Percentiles rank a stretch among this genome's conserved stretches.
Conservation (phyloP, 441 rosid species). For the Jatropha podagrica region DNA sequence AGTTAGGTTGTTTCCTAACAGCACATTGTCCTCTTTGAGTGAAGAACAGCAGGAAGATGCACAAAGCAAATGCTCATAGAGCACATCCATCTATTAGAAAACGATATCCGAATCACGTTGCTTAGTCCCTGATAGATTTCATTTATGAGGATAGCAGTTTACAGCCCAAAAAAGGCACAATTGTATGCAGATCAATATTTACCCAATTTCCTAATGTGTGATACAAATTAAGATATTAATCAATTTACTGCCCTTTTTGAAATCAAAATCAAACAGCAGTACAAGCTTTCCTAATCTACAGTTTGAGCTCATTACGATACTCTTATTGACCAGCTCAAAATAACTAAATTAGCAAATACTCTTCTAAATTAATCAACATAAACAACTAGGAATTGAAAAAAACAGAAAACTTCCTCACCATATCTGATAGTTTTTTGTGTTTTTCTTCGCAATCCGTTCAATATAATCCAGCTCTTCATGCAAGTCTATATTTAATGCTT, state of each 20-base stretch:
- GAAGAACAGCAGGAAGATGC: too few relatives aligned
- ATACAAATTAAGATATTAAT: too few relatives aligned
- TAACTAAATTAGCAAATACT: background rate
- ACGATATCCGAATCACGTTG: too few relatives aligned
- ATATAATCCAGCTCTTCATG: constrained; percentile 57
- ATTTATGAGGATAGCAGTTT: background rate
- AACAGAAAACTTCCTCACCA: constrained; percentile 50
- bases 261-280: background rate
- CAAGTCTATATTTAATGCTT: constrained; percentile 51
- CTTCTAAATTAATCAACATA: background rate
- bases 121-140: too few relatives aligned
- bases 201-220: background rate
- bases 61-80: too few relatives aligned
- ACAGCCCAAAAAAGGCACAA: background rate
- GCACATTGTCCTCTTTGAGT: too few relatives aligned
- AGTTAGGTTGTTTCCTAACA: too few relatives aligned
- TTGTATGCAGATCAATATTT: background rate
- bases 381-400: background rate
- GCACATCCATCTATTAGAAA: too few relatives aligned
- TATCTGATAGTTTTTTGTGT: constrained; percentile 87
- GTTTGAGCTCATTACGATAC: background rate
- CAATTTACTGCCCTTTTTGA: background rate
- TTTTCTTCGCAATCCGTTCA: constrained; percentile 54
- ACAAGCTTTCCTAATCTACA: background rate
- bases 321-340: background rate